Conservation (phyloP, 305 asterid species). For the Coffea humblotiana region DNA sequence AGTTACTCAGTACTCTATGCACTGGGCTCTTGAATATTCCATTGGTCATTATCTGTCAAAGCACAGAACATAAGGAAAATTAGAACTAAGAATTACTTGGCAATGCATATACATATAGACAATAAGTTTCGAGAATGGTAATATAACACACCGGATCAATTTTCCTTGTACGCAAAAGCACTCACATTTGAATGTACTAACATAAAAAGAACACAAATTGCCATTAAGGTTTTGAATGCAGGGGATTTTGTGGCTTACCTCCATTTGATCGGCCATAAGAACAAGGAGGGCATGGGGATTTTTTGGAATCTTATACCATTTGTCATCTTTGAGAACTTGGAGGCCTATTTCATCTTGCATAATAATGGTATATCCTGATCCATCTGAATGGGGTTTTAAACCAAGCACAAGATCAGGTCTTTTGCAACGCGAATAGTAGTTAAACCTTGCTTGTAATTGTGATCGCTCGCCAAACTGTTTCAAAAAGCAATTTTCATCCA, state of each 20-base stretch:
- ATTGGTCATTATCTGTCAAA: conserved; percentile 49
- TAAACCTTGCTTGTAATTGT: conserved; percentile 34
- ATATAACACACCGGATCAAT: not conserved
- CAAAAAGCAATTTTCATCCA: conserved; percentile 43
- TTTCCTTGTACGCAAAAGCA: too few species aligned
- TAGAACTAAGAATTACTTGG: not conserved
- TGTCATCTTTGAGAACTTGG: conserved; percentile 41
- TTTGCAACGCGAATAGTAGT: conserved; percentile 48
- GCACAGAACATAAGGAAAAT: not conserved
- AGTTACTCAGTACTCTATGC: conserved; percentile 49
- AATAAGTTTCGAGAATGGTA: not conserved
- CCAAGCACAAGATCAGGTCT: conserved; percentile 53
- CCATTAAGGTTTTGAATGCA: not conserved
- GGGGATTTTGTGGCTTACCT: conserved; percentile 23
- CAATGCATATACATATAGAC: not conserved
- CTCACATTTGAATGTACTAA: too few species aligned
- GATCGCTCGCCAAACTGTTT: conserved; percentile 46
- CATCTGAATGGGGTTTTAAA: conserved; percentile 56
- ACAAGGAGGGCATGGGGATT: conserved; percentile 38
- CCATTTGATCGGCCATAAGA: conserved; percentile 59
- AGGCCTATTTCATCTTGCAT: conserved; percentile 50
- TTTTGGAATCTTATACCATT: conserved; percentile 44
- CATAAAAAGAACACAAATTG: not conserved
- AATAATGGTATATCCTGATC: conserved; percentile 43
- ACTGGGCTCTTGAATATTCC: conserved; percentile 51